A percentile compares a stretch with the other conserved stretches of the same genome.
Evolutionary conservation across 2,329 filamentous ascomycete genomes (phyloP).

Genomic region (Arthrinium phaeospermum): DNA sequence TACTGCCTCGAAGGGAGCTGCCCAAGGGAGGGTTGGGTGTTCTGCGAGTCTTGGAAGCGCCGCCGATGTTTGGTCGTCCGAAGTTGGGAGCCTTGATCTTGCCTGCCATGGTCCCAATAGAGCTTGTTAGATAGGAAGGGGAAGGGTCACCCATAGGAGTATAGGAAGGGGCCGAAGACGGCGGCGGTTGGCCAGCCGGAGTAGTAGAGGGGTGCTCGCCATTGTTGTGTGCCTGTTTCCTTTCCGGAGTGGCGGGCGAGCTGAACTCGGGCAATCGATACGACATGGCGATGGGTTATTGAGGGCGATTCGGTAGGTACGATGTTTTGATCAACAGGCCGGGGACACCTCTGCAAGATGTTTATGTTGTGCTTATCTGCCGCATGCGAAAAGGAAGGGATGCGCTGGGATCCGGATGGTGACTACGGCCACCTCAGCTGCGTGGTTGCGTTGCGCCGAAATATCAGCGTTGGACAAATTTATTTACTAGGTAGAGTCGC

Average conservation of each 20-base stretch:
- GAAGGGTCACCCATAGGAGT: slow-evolving; percentile 63
- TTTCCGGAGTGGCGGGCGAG: slow-evolving; percentile 57
- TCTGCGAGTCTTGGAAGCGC: slow-evolving; percentile 38
- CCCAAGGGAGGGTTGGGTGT: slow-evolving; percentile 51
- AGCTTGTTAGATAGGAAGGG: slow-evolving; percentile 60
- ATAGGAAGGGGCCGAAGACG: slow-evolving; percentile 59
- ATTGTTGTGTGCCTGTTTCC: slow-evolving; percentile 44
- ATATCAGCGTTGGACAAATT: slow-evolving; percentile 11
- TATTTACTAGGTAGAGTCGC: slow-evolving; percentile 10
- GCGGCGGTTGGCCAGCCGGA: slow-evolving; percentile 54
- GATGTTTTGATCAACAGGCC: slow-evolving; percentile 3
- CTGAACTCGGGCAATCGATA: slow-evolving; percentile 50
- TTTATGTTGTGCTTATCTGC: background rate
- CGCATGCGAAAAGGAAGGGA: background rate
- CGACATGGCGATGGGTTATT: slow-evolving; percentile 31
- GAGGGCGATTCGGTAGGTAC: background rate
- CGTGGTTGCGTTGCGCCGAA: background rate
- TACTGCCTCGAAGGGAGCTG: slow-evolving; percentile 51
- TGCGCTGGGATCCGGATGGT: background rate
- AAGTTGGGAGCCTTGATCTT: slow-evolving; percentile 48
- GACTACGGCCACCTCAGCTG: slow-evolving; percentile 14
- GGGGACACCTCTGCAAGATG: background rate
- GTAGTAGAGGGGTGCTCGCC: slow-evolving; percentile 57
- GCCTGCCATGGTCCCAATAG: slow-evolving; percentile 49
- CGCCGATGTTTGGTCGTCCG: slow-evolving; percentile 39